Evolutionary conservation across 495 filamentous ascomycete species (phyloP), one percentile per base, ranked within the genome.

Genomic region (Entonaema liquescens): DNA sequence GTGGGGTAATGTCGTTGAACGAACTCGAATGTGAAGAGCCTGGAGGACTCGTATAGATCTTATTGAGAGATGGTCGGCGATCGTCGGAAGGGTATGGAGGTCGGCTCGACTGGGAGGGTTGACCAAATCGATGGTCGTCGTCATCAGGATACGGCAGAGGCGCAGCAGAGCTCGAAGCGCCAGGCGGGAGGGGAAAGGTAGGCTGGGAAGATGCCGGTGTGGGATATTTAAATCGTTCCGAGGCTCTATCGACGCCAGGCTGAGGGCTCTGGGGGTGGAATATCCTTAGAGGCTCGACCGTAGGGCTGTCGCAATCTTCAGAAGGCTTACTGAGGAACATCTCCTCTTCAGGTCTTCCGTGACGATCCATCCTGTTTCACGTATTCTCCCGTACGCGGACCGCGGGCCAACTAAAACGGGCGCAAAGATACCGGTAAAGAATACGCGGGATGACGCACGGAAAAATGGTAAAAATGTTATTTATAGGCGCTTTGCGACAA

Each of bases 201-300:
- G 79, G 82, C 74, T 73, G 78, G 40, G 80, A 80, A 53, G 77
- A 79, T 57, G 70, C 75, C 59, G 85, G 79, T 26, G 81, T 77
- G 47, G 84, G 82, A 72, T 83, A 88, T 65, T 79, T 84, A 78
- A 77, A 81, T 63, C 82, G 82, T 65, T 79, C 79, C 63, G 77
- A 81, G 67, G 58, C 67, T 69, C 65, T 83, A 77, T 80, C 81
- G 77, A 65, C 75, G 50, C 53, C 84, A 80, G 81, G 84, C 76
- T 77, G 80, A 49, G 84, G 88, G 79, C 78, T 87, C 75, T 78
- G 75, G 12, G 84, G 84, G 78, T 97, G 97, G 83, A 88, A 89
- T 74, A 98, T 97, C 69, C 93, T 88, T 77, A 98, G 80, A 28
- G 94, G 94, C 62, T 91, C 93, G 65, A 98, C 87, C 2, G 90